Base-by-base conservation (phyloP, 805 yeast genomes). In the Limtongia smithiae region DNA sequence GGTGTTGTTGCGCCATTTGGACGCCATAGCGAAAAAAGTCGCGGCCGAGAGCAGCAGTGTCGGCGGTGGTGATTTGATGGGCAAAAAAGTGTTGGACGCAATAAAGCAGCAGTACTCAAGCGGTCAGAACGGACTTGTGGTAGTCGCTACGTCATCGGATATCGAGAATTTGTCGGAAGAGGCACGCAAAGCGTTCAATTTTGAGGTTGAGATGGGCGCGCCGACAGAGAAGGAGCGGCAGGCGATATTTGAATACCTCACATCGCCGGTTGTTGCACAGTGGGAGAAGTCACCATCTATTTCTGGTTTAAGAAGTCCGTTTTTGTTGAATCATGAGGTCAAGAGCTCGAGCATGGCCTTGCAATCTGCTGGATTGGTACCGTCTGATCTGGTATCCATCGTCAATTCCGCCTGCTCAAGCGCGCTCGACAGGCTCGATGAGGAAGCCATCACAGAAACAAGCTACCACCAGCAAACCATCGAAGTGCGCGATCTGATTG, bases 361-460 rank as follows among this genome's bases (percentile, higher is more conserved):
- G 42, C 95, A 89, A 60, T 85, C 95, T 51, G 97, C 97, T 2
- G 97, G 97, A 18, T 72, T 91, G 46, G 85, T 93, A 0, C 95
- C 97, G 1, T 72, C 84, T 18, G 97, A 93, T 65, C 71, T 91
- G 40, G 69, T 69, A 2, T 79, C 91, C 0, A 86, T 89, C 50
- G 78, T 89, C 4, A 74, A 77, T 17, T 77, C 75, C 44, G 83
- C 96, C 1, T 79, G 80, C 57, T 69, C 72, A 27, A 60, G 73
- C 25, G 84, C 94, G 0, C 54, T 77, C 14, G 76, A 73, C 35
- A 68, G 88, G 44, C 44, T 75, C 2, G 68, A 68, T 33, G 68
- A 70, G 2, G 46, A 71, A 3, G 35, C 46, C 3, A 21, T 20
- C 1, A 25, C 37, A 15, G 32, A 6, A 1, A 4, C 18, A 4